Evolutionary conservation across 1,284 basidiomycete genomes (phyloP), one percentile per base, ranked within the genome.

Genomic region (Stygiomarasmius scandens): DNA sequence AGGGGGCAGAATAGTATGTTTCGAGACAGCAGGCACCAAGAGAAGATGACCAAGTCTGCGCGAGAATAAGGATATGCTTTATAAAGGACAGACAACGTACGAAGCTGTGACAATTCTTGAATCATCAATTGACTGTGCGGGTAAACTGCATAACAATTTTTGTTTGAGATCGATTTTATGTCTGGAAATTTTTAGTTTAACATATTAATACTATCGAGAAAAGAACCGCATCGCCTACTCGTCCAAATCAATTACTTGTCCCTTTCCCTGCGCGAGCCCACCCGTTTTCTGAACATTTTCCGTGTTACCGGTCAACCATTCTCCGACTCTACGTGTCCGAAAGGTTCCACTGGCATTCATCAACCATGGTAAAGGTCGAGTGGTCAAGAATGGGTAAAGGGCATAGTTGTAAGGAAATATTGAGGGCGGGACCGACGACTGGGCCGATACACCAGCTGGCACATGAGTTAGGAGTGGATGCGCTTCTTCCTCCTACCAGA

Each of bases 371-470:
- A 82, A 65, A 11, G 78, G 64, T 14, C 75, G 78, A 22, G 80
- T 74, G 2, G 81, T 73, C 8, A 82, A 63, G 65, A 89, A 89
- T 0, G 88, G 89, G 68, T 85, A 90, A 34, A 89, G 60, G 6
- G 85, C 78, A 66, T 89, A 89, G 25, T 66, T 67, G 34, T 66
- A 62, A 10, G 73, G 69, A 38, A 67, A 66, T 27, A 67, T 25
- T 16, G 58, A 54, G 25, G 59, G 59, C 22, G 67, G 59, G 47
- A 70, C 48, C 55, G 74, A 63, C 41, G 74, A 62, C 43, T 70
- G 62, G 41, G 49, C 64, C 23, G 67, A 64, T 19, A 68, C 61
- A 11, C 64, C 64, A 12, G 74, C 65, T 19, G 78, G 76, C 12
- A 79, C 65, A 63, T 78, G 74, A 27, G 73, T 71, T 32, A 79